Base-by-base conservation (phyloP, 2,329 filamentous ascomycete species). In the Ustulina deusta region DNA sequence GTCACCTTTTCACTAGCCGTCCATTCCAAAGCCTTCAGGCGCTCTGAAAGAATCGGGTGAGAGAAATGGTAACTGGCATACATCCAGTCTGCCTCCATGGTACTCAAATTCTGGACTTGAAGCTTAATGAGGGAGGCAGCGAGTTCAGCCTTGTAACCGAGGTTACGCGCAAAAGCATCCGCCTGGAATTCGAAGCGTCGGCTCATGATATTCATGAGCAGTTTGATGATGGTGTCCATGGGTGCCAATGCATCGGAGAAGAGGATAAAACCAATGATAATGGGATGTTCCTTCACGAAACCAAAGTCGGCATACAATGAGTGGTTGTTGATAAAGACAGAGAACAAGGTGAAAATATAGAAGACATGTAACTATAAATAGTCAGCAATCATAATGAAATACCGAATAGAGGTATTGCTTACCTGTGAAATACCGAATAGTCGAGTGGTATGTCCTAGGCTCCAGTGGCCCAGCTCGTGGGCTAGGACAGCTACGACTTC, bases 31-130 rank as follows among this genome's bases (percentile, higher is more conserved):
- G 95, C 96, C 80, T 92, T 93, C 75, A 99, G 86, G 76, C 96
- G 90, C 86, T 99, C 97, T 1, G 94, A 92, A 73, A 99, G 85
- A 73, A 98, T 97, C 0, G 96, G 96, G 82, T 99, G 96, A 27
- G 95, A 97, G 86, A 97, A 97, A 83, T 99, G 94, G 85, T 98
- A 99, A 82, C 91, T 97, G 61, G 96, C 96, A 81, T 97, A 99
- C 87, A 97, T 90, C 92, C 93, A 97, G 82, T 99, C 97, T 32
- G 96, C 96, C 76, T 99, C 96, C 95, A 99, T 98, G 69, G 93
- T 97, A 81, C 93, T 97, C 73, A 99, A 86, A 79, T 99, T 99
- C 84, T 98, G 94, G 77, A 97, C 93, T 83, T 99, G 97, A 60
- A 99, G 91, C 85, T 97, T 97, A 83, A 99, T 94, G 71, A 99